phyloP scores from a whole-genome alignment of 176 grass and related monocot genomes.

The Phyllostachys edulis region DNA sequence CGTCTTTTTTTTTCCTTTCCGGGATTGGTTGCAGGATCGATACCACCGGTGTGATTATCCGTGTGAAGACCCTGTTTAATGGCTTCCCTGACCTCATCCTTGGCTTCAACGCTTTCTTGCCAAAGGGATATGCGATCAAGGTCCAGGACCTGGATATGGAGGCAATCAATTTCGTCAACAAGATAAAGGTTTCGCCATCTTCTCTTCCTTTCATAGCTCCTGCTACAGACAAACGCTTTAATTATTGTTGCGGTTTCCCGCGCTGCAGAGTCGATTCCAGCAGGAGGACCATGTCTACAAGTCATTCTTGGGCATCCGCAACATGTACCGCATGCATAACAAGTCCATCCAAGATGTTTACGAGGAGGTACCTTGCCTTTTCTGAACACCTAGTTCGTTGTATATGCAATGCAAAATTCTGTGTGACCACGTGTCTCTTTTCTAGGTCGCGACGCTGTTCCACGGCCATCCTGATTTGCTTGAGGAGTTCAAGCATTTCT shows the following conservation, averaged over 20 bases:
- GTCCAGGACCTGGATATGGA: constrained; percentile 54
- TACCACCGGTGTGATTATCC: constrained; percentile 59
- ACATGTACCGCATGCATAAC: constrained; percentile 66
- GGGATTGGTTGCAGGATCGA: constrained; percentile 47
- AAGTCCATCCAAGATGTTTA: constrained; percentile 74
- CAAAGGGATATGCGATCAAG: constrained; percentile 77
- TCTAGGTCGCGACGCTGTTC: constrained; percentile 61
- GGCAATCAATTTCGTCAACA: constrained; percentile 79
- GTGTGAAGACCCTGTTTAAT: constrained; percentile 69
- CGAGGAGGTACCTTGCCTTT: constrained; percentile 41
- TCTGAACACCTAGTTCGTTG: not conserved
- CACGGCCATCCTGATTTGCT: constrained; percentile 60
- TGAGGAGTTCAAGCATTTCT: constrained; percentile 70
- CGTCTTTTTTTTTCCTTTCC: not conserved
- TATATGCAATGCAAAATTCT: not conserved
- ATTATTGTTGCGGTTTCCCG: not conserved
- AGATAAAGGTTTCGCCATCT: constrained; percentile 53
- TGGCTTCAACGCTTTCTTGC: constrained; percentile 83
- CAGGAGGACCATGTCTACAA: constrained; percentile 72
- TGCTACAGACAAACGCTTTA: not conserved
- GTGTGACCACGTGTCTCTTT: not conserved
- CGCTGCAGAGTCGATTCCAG: constrained; percentile 55
- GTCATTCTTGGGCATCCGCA: constrained; percentile 68
- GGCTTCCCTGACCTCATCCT: constrained; percentile 71
- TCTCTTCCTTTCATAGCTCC: not conserved